A percentile compares a stretch with the other conserved stretches of the same genome.
Evolutionary conservation across 2,329 filamentous ascomycete genomes (phyloP).

Genomic region (Talaromyces sp.): DNA sequence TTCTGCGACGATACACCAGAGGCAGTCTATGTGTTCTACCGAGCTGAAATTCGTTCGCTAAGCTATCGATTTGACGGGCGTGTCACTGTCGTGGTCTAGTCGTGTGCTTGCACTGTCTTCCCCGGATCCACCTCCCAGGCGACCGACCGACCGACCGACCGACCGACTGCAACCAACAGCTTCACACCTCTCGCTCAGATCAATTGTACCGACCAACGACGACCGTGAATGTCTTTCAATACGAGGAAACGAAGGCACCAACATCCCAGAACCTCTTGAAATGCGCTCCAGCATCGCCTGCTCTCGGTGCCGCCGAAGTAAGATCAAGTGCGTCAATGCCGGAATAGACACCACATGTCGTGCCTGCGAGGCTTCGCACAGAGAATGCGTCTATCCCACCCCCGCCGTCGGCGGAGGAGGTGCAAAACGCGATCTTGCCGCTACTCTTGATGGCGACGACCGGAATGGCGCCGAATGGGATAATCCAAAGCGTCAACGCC

Average conservation of each 20-base stretch:
- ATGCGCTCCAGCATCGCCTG: conserved; percentile 81
- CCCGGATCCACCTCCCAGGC: conserved; percentile 3
- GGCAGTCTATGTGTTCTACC: neutral
- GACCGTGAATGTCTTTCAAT: conserved; percentile 18
- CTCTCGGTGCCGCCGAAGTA: conserved; percentile 70
- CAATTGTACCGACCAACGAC: neutral
- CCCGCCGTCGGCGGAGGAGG: conserved; percentile 37
- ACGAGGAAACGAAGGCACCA: conserved; percentile 11
- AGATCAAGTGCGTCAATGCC: conserved; percentile 82
- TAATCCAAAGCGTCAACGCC: conserved; percentile 40
- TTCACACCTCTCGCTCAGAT: neutral
- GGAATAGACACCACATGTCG: conserved; percentile 70
- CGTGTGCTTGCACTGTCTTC: neutral
- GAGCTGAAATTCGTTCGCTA: neutral
- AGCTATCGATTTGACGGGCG: neutral
- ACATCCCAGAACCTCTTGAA: conserved; percentile 33
- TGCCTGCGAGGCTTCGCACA: conserved; percentile 67
- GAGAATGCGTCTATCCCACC: conserved; percentile 68
- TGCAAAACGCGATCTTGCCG: conserved; percentile 37
- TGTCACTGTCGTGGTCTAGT: neutral
- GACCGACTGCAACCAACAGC: neutral
- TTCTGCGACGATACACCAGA: neutral
- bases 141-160: neutral
- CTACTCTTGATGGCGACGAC: conserved; percentile 37
- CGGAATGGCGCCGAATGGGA: conserved; percentile 40